Evolutionary conservation across 306 rosid species (phyloP), one percentile per base, ranked within the genome.

Genomic region (Quercus cerris): DNA sequence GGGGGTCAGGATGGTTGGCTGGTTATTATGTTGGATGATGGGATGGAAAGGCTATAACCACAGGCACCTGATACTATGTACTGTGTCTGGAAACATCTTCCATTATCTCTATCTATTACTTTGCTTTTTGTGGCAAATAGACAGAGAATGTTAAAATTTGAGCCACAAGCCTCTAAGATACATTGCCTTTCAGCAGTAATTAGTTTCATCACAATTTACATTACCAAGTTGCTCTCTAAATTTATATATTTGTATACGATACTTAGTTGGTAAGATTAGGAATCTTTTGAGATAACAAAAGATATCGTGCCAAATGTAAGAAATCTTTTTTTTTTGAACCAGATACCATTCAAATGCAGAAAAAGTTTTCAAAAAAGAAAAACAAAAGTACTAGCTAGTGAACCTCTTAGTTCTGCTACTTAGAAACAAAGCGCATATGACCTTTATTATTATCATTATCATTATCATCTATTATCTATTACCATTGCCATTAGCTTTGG

Each of bases 61-160:
- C 77, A 82, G 70, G 97, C 88, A 94, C 94, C 98, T 70, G 97
- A 94, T 94, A 86, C 97, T 77, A 78, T 58, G 83, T 86, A 80
- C 90, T 73, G 84, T 84, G 73, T 75, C 85, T 68, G 76, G 80
- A 89, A 85, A 87, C 76, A 85, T 78, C 86, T 80, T 72, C 41
- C 79, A 67, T 84, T 87, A 87, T 84, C 74, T 86, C 81, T 55
- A 69, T 78, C 81, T 85, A 3, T 74, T 71, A 11, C 75, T 83
- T 86, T 71, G 38, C 84, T 86, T 88, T 86, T 78, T 86, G 90
- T 77, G 87, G 90, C 83, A 84, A 85, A 81, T 78, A 64, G 86
- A 81, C 87, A 49, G 74, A 33, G 75, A 77, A 44, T 88, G 87
- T 81, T 78, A 80, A 89, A 85, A 64, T 83, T 89, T 89, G 82